Conservation (phyloP, 305 asterid genomes). For the Solanum chacoense region DNA sequence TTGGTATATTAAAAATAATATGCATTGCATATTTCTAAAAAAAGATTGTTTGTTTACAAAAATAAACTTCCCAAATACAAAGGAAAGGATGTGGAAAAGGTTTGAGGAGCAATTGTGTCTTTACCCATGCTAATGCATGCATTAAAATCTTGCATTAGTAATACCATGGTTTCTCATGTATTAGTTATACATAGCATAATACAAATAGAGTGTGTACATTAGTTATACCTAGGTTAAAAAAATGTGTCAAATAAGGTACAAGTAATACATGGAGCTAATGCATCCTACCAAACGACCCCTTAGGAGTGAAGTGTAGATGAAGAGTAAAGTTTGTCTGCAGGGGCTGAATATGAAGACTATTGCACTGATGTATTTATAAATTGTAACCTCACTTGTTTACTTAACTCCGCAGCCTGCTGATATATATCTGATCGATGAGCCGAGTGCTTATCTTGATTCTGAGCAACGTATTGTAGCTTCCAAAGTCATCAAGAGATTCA, state of each 20-base stretch:
- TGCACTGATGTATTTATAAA: not conserved
- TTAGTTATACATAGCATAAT: not conserved
- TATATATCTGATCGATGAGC: conserved; percentile 83
- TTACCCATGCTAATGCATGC: not conserved
- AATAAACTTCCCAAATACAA: not conserved
- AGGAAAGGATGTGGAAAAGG: not conserved
- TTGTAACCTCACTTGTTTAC: conserved; percentile 1
- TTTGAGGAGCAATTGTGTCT: not conserved
- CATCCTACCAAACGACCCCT: not conserved
- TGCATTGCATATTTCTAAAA: not conserved
- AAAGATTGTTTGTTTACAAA: not conserved
- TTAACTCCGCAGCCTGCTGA: conserved; percentile 75
- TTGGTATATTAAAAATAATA: not conserved
- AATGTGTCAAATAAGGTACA: not conserved
- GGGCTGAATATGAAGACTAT: not conserved
- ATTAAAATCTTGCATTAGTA: not conserved
- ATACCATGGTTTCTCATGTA: not conserved
- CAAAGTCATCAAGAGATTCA: conserved; percentile 87
- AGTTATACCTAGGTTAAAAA: not conserved
- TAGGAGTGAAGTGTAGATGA: not conserved
- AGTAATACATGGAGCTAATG: not conserved
- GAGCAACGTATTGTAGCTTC: conserved; percentile 97
- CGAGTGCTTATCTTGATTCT: conserved; percentile 93
- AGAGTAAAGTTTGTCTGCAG: not conserved
- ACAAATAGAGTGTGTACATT: not conserved